A percentile compares a stretch with the other conserved stretches of the same genome.
These are phyloP conservation scores for Euphorbia peplus DNA, from an alignment of 345 rosid genomes.

Conservation along the genomic window DNA sequence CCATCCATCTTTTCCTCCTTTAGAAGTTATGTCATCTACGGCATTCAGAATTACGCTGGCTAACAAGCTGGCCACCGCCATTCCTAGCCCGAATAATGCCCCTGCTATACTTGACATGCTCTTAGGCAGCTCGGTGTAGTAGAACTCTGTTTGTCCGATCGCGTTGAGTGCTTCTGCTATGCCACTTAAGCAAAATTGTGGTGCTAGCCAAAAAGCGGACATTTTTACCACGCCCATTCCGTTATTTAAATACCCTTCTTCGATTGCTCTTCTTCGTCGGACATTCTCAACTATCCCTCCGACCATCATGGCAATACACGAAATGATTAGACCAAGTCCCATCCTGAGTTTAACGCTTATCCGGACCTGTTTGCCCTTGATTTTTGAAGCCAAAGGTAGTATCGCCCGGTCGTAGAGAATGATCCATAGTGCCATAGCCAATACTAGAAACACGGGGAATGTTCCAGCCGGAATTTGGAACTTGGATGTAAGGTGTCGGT, in stretches of 20 bases:
- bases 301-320: conserved; percentile 27
- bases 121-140: conserved; percentile 48
- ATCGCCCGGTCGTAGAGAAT: conserved; percentile 38
- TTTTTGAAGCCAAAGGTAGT: conserved; percentile 38
- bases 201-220: conserved; percentile 53
- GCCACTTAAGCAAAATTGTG: conserved; percentile 34
- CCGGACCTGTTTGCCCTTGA: conserved; percentile 28
- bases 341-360: conserved; percentile 44
- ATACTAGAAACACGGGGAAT: conserved; percentile 33
- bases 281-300: conserved; percentile 39
- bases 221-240: conserved; percentile 27
- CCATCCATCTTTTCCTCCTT: conserved; percentile 42
- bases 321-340: conserved; percentile 42
- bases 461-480: conserved; percentile 60
- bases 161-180: conserved; percentile 43
- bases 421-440: conserved; percentile 36
- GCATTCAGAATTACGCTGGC: conserved; percentile 36
- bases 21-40: conserved; percentile 28
- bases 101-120: conserved; percentile 50
- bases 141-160: conserved; percentile 48
- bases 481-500: conserved; percentile 39
- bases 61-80: conserved; percentile 36
- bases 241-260: conserved; percentile 26
- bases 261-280: conserved; percentile 29
- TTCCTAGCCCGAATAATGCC: conserved; percentile 17